A percentile compares a stretch with the other conserved stretches of the same genome.
Conservation (phyloP, 306 rosid genomes). For the Inga laurina region DNA sequence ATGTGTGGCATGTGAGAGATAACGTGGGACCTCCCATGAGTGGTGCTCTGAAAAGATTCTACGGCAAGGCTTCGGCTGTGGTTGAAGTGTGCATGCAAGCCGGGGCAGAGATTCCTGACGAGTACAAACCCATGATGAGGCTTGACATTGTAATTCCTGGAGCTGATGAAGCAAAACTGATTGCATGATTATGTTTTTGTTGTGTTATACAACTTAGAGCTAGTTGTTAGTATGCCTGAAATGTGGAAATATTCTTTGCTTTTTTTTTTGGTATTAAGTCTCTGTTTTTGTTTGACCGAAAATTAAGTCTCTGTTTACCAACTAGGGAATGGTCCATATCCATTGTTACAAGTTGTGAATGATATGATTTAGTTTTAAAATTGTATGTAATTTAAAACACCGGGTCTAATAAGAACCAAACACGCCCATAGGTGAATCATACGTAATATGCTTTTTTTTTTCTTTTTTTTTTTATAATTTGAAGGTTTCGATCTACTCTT, state of each 20-base stretch:
- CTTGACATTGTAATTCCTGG: conserved; percentile 91
- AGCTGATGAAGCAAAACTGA: conserved; percentile 65
- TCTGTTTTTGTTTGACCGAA: not conserved
- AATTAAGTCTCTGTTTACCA: not conserved
- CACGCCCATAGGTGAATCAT: too few relatives aligned
- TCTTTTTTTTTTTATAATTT: too few relatives aligned
- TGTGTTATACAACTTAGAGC: not conserved
- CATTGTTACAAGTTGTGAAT: too few relatives aligned
- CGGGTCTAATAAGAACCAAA: not conserved
- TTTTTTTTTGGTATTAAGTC: not conserved
- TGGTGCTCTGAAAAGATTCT: conserved; percentile 63
- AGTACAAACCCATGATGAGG: conserved; percentile 92
- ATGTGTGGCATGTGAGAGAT: conserved; percentile 87
- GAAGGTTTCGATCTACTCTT: too few relatives aligned
- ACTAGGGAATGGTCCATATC: not conserved
- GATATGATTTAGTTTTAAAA: too few relatives aligned
- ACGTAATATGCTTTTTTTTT: too few relatives aligned
- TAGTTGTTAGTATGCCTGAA: not conserved
- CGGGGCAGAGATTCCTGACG: conserved; percentile 68
- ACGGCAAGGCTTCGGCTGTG: conserved; percentile 92
- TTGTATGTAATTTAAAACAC: not conserved
- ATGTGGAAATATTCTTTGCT: not conserved
- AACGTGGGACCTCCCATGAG: conserved; percentile 73
- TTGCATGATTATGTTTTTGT: conserved; percentile 46
- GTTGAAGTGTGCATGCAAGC: conserved; percentile 92